A percentile compares a stretch with the other conserved stretches of the same genome.
Conservation (phyloP, 805 yeast genomes). For the Yamadazyma ubonensis region DNA sequence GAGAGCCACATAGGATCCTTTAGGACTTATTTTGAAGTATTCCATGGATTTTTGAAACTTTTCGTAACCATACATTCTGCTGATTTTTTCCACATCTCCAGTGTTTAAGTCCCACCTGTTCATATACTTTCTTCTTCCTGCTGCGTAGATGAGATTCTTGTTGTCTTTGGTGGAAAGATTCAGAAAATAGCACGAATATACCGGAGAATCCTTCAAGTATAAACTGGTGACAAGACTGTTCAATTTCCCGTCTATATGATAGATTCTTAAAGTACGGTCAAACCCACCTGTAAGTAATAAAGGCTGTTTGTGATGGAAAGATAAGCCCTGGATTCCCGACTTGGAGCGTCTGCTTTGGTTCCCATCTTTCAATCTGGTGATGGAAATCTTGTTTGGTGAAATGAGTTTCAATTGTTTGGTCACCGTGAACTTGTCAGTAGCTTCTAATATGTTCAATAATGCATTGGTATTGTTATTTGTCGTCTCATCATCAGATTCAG, state of each 20-base stretch:
- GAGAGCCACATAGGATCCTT: constrained; percentile 71
- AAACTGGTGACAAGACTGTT: constrained; percentile 82
- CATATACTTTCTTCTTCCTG: constrained; percentile 90
- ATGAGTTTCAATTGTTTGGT: constrained; percentile 53
- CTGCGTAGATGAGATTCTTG: constrained; percentile 63
- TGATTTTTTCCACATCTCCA: constrained; percentile 77
- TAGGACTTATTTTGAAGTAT: constrained; percentile 71
- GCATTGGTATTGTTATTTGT: constrained; percentile 27
- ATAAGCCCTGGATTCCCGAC: constrained; percentile 79
- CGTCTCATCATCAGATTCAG: constrained; percentile 21
- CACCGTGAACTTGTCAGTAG: constrained; percentile 38
- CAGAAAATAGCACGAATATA: constrained; percentile 71
- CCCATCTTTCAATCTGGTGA: constrained; percentile 84
- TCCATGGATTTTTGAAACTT: constrained; percentile 83
- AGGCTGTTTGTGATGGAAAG: constrained; percentile 85
- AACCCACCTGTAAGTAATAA: constrained; percentile 87
- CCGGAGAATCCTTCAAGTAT: constrained; percentile 75
- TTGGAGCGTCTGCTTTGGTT: constrained; percentile 65
- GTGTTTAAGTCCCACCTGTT: constrained; percentile 81
- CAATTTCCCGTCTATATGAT: constrained; percentile 83
- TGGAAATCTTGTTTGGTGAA: constrained; percentile 69
- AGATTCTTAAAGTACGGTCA: constrained; percentile 82
- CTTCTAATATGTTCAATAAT: constrained; percentile 30
- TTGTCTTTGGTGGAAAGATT: constrained; percentile 21
- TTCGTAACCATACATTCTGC: constrained; percentile 91